Conservation (phyloP, 164 flowering plant species). For the Dillenia suffruticosa region DNA sequence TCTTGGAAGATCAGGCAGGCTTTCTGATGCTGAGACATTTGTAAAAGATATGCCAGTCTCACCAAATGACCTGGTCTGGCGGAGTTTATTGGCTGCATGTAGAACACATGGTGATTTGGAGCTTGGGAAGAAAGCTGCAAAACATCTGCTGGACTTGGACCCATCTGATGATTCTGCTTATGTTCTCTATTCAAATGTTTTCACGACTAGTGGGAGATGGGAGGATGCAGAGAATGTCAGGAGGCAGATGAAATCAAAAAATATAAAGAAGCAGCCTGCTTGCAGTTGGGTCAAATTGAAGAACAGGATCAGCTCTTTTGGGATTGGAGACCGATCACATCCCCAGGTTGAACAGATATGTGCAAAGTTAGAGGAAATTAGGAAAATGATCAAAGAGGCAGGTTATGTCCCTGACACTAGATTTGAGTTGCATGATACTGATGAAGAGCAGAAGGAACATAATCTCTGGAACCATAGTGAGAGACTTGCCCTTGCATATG, state of each 20-base stretch:
- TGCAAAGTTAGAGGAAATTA: slow-evolving; percentile 51
- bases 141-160: slow-evolving; percentile 47
- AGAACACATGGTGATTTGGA: slow-evolving; percentile 66
- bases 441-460: slow-evolving; percentile 84
- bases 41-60: slow-evolving; percentile 55
- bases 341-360: slow-evolving; percentile 40
- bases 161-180: slow-evolving; percentile 82
- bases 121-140: slow-evolving; percentile 57
- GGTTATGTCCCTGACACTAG: slow-evolving; percentile 81
- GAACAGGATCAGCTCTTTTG: slow-evolving; percentile 52
- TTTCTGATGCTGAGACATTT: slow-evolving; percentile 66
- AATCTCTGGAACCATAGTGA: slow-evolving; percentile 85
- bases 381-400: slow-evolving; percentile 49
- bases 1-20: slow-evolving; percentile 80
- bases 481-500: slow-evolving; percentile 75
- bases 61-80: slow-evolving; percentile 70
- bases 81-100: slow-evolving; percentile 71
- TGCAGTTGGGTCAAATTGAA: slow-evolving; percentile 82
- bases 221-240: slow-evolving; percentile 59
- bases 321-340: slow-evolving; percentile 64
- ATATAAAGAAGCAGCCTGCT: slow-evolving; percentile 64
- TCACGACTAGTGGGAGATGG: slow-evolving; percentile 68
- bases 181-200: slow-evolving; percentile 73
- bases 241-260: slow-evolving; percentile 44
- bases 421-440: slow-evolving; percentile 76